These are phyloP conservation scores for Geotrichum siamense DNA, from an alignment of 1,139 yeast genomes.

Conservation along the genomic window DNA sequence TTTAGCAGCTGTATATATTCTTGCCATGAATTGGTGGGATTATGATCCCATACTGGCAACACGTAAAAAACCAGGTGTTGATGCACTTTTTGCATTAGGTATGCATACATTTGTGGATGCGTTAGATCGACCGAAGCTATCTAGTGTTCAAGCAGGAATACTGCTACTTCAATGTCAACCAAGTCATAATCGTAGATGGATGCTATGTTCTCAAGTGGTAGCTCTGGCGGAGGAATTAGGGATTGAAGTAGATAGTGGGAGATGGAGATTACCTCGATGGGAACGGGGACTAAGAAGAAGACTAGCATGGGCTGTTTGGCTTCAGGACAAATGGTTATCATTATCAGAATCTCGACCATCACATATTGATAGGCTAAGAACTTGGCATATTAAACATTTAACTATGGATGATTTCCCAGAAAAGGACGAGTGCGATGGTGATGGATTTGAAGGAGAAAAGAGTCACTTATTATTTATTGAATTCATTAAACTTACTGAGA, in stretches of 20 bases:
- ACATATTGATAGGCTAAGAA: slow-evolving; percentile 39
- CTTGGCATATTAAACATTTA: slow-evolving; percentile 28
- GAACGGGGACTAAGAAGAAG: slow-evolving; percentile 78
- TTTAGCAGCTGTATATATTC: slow-evolving; percentile 40
- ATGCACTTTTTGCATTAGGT: slow-evolving; percentile 35
- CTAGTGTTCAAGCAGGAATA: slow-evolving; percentile 43
- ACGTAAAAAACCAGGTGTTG: slow-evolving; percentile 34
- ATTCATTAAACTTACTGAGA: slow-evolving; percentile 59
- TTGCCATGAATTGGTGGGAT: slow-evolving; percentile 42
- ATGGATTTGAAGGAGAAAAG: slow-evolving; percentile 57
- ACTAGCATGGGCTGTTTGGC: slow-evolving; percentile 87
- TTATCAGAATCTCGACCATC: slow-evolving; percentile 74
- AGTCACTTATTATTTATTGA: slow-evolving; percentile 67
- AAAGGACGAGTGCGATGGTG: slow-evolving; percentile 43
- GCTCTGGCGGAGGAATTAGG: slow-evolving; percentile 83
- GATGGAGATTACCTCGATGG: slow-evolving; percentile 90
- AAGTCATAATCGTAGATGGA: slow-evolving; percentile 67
- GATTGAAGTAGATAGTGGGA: slow-evolving; percentile 73
- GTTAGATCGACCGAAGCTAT: slow-evolving; percentile 39
- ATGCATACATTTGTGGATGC: slow-evolving; percentile 37
- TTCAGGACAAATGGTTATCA: slow-evolving; percentile 84
- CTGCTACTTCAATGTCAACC: slow-evolving; percentile 36
- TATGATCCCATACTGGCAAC: slow-evolving; percentile 29
- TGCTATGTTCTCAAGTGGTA: slow-evolving; percentile 76
- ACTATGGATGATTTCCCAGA: slow-evolving; percentile 33